phyloP scores from a whole-genome alignment of 2,329 filamentous ascomycete species.

The Botrytis fragariae region DNA sequence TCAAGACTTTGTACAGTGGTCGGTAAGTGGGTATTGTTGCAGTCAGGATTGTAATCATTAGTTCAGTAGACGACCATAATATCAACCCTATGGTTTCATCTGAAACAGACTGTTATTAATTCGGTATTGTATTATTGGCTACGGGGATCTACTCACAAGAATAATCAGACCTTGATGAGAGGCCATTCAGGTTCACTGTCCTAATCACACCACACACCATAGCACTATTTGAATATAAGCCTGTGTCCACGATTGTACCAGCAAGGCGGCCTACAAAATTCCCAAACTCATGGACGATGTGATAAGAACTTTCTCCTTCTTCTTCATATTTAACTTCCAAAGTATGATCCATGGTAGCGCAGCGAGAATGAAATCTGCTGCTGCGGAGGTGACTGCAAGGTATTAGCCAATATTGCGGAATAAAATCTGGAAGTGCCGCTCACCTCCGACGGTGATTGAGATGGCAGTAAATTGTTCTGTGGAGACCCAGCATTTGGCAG shows the following conservation, averaged over 20 bases:
- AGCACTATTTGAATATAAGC: not conserved
- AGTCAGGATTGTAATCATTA: conserved; percentile 38
- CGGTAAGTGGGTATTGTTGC: conserved; percentile 36
- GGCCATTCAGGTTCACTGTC: not conserved
- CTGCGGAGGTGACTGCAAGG: not conserved
- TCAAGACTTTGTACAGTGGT: conserved; percentile 28
- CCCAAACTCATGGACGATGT: conserved; percentile 41
- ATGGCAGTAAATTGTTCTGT: conserved; percentile 17
- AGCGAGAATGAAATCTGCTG: conserved; percentile 41
- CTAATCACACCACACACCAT: not conserved
- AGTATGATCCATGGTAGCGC: conserved; percentile 42
- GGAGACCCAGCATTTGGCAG: conserved; percentile 21
- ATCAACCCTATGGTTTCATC: conserved; percentile 41
- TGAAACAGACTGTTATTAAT: conserved; percentile 13
- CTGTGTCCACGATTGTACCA: not conserved
- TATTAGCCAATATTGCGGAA: not conserved
- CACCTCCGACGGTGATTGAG: not conserved
- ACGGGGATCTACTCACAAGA: not conserved
- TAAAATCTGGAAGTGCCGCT: not conserved
- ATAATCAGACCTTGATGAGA: conserved; percentile 3
- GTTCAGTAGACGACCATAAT: conserved; percentile 45
- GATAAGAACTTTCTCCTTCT: conserved; percentile 42
- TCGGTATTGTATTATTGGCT: not conserved
- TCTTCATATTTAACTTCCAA: conserved; percentile 40
- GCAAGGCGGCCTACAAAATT: not conserved